Base-by-base conservation (phyloP, 225 moss, liverwort and hornwort genomes). In the Bryoerythrophyllum caledonicum region DNA sequence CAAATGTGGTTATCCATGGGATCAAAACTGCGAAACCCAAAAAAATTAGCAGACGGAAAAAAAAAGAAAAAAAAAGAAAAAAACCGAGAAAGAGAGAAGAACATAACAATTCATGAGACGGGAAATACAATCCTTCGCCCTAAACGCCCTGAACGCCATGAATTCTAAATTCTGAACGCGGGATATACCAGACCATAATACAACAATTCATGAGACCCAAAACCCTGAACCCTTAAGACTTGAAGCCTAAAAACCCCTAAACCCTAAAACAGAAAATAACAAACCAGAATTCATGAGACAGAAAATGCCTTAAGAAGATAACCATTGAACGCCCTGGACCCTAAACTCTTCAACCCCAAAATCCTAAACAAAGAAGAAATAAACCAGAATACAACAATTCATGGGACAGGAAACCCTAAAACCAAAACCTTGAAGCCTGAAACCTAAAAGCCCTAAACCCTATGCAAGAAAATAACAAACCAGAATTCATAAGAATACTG, bases 1-100 rank as follows among this genome's bases (percentile, higher is more conserved):
- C 99, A 99, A 49, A 99, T 89, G 55, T 88, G 78, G 44, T 74
- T 27, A 77, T 91, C 93, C 56, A 82, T 88, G 20, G 92, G 65
- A 83, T 99, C 93, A 79, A 99, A 99, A 68, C 94, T 97, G 92
- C 74, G 49, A 72, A 2, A 6, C 6, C 51, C 44, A 23, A 3
- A 10, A 35, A 60, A 19, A 56, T 73, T 28, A 84, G 41, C 56
- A 58, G 23, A 64, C 24, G 13, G 37, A 40, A 10, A 40, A 40
- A 43, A 43, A 43, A 40, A 40, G 10, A 2, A 10, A 10, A 41
- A 41, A 41, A 12, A 12, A 10, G 12, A 3, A 43, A 3, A 43
- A 43, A 13, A 2, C 12, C 3, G 13, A 43, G 43, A 41, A 41
- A 52, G n/a, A n/a, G n/a, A 77, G 24, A 40, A 59, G 8, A 4